Base-by-base conservation (phyloP, 306 rosid species). In the Trichosanthes truncata region DNA sequence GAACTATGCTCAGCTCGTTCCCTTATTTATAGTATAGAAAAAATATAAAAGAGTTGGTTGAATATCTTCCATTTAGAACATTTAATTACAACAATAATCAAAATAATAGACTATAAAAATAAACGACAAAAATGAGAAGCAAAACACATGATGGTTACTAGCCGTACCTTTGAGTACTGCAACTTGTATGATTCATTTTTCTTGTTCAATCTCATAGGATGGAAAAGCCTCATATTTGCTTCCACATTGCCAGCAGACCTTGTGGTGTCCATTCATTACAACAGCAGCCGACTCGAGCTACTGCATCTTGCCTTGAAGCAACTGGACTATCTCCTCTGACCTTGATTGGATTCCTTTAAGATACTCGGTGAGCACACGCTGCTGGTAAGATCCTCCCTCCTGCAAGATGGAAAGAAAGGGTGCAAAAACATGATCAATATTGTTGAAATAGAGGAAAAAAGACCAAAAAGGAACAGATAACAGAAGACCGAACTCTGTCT, bases 381-480 rank as follows among this genome's bases (percentile, higher is more conserved):
- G 97, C 87, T 88, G 95, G 88, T 92, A 92, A 76, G 97, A 95
- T 81, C 97, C 98, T 75, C 97, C 97, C 85, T 92, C 97, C 98
- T 91, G 72, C 20, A 40, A 79, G 4, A 59, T 3, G 25, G 49
- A 75, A 20, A 38, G 9, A 36, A 41, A 66, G 36, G 18, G 69
- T 35, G 71, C 33, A 61, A 51, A 52, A 81, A 60, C 81, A 53
- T 41, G 74, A 65, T 7, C 0, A n/a, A 53, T 4, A 80, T 77
- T 68, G 49, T 78, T 73, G 26, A 23, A 78, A 49, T 23, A 79
- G 63, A 84, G 48, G 78, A 25, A 40, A 41, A 2, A 62, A 25
- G 79, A 79, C 17, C 65, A 18, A 65, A 9, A 71, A 40, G 49
- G 59, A 77, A 53, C 55, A 51, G 5, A 51, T 8, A 61, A 21